Percentiles rank a stretch among this genome's conserved stretches.
Conservation (phyloP, 352 stramenopile genomes). For the Blastocystis hominis region DNA sequence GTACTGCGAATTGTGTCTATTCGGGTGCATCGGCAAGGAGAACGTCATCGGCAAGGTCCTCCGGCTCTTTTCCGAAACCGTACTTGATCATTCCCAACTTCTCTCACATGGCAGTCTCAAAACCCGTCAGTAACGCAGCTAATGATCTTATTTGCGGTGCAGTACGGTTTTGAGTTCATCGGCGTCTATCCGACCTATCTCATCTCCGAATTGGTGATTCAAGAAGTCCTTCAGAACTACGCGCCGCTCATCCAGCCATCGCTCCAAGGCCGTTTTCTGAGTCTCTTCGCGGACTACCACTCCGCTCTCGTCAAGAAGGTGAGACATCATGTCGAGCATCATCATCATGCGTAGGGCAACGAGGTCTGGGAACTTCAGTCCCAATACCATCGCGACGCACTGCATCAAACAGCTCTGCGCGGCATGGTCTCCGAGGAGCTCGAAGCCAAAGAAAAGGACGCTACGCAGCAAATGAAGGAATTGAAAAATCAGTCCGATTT, state of each 20-base stretch:
- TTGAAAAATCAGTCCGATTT: neutral
- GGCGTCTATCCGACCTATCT: neutral
- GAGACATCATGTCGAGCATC: neutral
- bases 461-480: neutral
- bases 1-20: slow-evolving; percentile 19
- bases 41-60: neutral
- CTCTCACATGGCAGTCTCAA: neutral
- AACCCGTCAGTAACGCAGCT: neutral
- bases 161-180: slow-evolving; percentile 15
- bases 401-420: neutral
- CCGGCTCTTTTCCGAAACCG: neutral
- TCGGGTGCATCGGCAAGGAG: neutral
- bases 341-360: neutral
- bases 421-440: neutral
- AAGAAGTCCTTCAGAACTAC: neutral
- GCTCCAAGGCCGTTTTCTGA: neutral
- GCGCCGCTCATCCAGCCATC: neutral
- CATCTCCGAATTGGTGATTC: neutral
- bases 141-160: neutral
- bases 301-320: neutral
- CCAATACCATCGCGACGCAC: neutral
- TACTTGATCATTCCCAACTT: neutral
- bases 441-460: neutral
- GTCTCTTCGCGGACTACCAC: neutral
- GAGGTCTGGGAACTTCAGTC: neutral